Base-by-base conservation (phyloP, 106 monocot species). In the Cymbidium sinense region DNA sequence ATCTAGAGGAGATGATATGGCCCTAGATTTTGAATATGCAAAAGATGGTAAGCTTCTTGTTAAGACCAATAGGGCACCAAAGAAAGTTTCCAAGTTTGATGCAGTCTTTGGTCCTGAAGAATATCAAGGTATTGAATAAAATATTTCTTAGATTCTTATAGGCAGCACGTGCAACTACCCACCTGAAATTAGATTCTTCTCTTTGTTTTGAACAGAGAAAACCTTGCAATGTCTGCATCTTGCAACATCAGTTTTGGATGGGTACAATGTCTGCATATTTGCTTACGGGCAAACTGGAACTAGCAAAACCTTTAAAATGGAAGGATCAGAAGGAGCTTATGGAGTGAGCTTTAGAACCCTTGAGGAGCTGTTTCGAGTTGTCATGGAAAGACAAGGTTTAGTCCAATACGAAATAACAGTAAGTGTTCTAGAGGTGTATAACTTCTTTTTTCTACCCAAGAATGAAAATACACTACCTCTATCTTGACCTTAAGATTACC, bases 261-360 rank as follows among this genome's bases (percentile, higher is more conserved):
- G 95, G 65, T 96, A 87, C 86, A 96, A 96, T 83, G 90, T 93
- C 18, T 96, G 93, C 86, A 96, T 96, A 78, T 96, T 96, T 84
- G 95, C 95, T 50, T 96, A 93, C 80, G 95, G 95, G 33, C 95
- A 96, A 55, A 96, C 95, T 3, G 95, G 93, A 36, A 96, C 93
- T 6, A 91, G 96, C 9, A 96, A 96, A 86, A 93, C 96, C 35
- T 96, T 93, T 71, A 96, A 93, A 34, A 96, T 96, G 96, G 93
- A 96, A 83, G 96, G 96, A 27, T 91, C 89, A 36, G 78, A 82
- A 79, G 89, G 76, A 52, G 89, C 79, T 35, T 89, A 93, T 80
- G 96, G 96, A 52, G 91, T 96, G 35, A 96, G 93, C 65, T 96
- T 88, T 74, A 89, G 91, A 77, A 96, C 89, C 30, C 86, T 96